Evolutionary conservation across 495 filamentous ascomycete genomes (phyloP).

Genomic region (Tuber aestivum): DNA sequence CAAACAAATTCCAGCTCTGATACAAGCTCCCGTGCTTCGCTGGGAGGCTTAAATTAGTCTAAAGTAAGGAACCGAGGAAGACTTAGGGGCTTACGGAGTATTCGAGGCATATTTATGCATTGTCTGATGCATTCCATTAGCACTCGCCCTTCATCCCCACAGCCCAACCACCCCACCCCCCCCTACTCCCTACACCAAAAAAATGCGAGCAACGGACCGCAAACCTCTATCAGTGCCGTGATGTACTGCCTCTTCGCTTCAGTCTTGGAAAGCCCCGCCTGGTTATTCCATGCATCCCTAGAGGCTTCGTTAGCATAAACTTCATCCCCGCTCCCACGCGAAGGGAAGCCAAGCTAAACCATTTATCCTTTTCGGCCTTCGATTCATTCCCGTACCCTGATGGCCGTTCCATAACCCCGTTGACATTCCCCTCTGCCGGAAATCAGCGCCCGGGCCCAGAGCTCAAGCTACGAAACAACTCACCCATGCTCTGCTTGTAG

Average conservation of each 20-base stretch:
- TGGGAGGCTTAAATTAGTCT: constrained; percentile 27
- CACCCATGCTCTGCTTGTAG: constrained; percentile 96
- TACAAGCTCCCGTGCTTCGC: constrained; percentile 78
- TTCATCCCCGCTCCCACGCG: neutral
- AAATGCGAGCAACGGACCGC: constrained; percentile 32
- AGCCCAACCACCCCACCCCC: neutral
- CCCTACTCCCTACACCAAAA: neutral
- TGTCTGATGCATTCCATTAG: constrained; percentile 47
- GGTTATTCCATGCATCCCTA: constrained; percentile 83
- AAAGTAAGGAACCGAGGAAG: constrained; percentile 8
- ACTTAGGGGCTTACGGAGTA: constrained; percentile 53
- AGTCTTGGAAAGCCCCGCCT: constrained; percentile 71
- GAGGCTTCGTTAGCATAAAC: constrained; percentile 25
- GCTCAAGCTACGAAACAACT: constrained; percentile 18
- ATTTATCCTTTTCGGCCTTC: constrained; percentile 57
- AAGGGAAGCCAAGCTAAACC: constrained; percentile 24
- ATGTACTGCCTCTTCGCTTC: constrained; percentile 95
- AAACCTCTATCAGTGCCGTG: constrained; percentile 70
- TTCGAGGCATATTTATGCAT: constrained; percentile 89
- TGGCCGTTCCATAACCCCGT: constrained; percentile 83
- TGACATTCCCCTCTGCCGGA: constrained; percentile 74
- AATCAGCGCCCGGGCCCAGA: constrained; percentile 10
- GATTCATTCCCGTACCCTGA: constrained; percentile 50
- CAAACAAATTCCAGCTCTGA: constrained; percentile 96
- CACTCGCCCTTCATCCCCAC: neutral